A percentile compares a stretch with the other conserved stretches of the same genome.
phyloP scores from a whole-genome alignment of 768 basidiomycete genomes.

The Cystofilobasidium macerans region DNA sequence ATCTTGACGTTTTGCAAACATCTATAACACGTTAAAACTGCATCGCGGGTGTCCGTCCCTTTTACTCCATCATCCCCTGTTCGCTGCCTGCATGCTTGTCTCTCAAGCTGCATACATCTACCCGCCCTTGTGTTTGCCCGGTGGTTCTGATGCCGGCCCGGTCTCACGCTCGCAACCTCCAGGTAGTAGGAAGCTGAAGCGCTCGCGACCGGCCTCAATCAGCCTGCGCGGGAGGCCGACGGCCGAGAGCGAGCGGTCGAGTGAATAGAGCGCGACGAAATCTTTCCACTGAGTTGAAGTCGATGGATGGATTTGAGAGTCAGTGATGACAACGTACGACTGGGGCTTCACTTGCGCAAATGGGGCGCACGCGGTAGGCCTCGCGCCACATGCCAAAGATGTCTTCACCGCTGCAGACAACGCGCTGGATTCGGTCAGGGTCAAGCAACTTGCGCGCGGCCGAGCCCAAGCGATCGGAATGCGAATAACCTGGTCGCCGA shows the following conservation, averaged over 20 bases:
- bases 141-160: no score
- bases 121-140: no score
- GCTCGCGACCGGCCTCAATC: conserved; percentile 5
- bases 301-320: neutral
- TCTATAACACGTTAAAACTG: no score
- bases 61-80: no score
- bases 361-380: conserved; percentile 26
- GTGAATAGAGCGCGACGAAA: neutral
- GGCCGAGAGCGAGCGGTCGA: conserved; percentile 4
- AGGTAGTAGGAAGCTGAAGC: conserved; percentile 12
- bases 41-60: no score
- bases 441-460: conserved; percentile 44
- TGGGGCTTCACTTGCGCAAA: no score
- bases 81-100: no score
- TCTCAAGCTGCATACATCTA: no score
- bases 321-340: no score
- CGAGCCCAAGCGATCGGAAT: conserved; percentile 50
- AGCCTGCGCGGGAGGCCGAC: conserved; percentile 18
- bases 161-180: conserved; percentile 11
- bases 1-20: no score
- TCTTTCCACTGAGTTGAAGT: conserved; percentile 6
- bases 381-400: conserved; percentile 59
- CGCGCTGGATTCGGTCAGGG: conserved; percentile 48
- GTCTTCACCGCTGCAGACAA: conserved; percentile 52
- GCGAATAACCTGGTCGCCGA: conserved; percentile 48